Conservation (phyloP, 176 grass and related monocot genomes). For the Oropetium thomaeum region DNA sequence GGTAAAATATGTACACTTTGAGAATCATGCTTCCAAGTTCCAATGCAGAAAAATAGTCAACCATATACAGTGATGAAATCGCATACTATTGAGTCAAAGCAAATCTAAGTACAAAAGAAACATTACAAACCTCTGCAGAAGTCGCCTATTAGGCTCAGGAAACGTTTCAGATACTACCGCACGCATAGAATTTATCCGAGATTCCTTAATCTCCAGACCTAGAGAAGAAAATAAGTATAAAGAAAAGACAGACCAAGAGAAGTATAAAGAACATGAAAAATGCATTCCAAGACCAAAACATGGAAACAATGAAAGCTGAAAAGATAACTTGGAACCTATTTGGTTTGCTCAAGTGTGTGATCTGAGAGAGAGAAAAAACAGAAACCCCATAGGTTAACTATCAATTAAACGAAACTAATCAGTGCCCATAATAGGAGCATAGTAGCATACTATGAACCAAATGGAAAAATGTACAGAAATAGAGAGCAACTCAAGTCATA, state of each 20-base stretch:
- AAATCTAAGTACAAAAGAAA: slow-evolving; percentile 18
- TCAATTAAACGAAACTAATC: slow-evolving; percentile 4
- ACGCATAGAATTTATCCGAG: slow-evolving; percentile 90
- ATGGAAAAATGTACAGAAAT: slow-evolving; percentile 22
- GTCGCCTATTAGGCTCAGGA: slow-evolving; percentile 84
- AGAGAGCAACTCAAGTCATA: background rate
- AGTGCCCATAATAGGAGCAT: background rate
- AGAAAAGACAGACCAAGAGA: slow-evolving; percentile 58
- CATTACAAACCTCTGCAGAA: slow-evolving; percentile 77
- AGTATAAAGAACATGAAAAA: slow-evolving; percentile 34
- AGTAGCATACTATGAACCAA: slow-evolving; percentile 5
- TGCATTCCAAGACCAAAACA: slow-evolving; percentile 19
- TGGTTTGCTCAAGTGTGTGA: background rate
- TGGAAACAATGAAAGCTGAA: slow-evolving; percentile 22
- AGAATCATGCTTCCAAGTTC: slow-evolving; percentile 10
- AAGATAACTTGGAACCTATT: slow-evolving; percentile 4
- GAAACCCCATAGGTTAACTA: background rate
- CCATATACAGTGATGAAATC: background rate
- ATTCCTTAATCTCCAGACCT: slow-evolving; percentile 85
- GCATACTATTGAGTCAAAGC: slow-evolving; percentile 19
- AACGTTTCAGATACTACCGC: slow-evolving; percentile 86
- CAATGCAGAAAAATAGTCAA: slow-evolving; percentile 14
- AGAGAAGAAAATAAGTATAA: slow-evolving; percentile 37
- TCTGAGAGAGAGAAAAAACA: background rate
- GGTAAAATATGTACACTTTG: background rate